Base-by-base conservation (phyloP, 2,329 filamentous ascomycete genomes). In the Fusarium acutatum region DNA sequence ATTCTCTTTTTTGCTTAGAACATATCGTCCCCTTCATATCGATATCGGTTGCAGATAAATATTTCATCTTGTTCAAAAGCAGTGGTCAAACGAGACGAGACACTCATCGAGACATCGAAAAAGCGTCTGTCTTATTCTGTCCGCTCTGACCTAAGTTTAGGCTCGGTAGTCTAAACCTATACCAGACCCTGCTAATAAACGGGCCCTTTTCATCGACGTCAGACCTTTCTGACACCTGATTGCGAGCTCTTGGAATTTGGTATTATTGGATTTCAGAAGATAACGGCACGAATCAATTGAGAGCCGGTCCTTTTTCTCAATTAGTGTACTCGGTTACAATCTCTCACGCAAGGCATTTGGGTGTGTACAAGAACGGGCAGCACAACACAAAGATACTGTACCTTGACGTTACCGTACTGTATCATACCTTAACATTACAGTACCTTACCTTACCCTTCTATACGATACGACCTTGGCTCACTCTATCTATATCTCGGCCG, bases 401-500 rank as follows among this genome's bases (percentile, higher is more conserved):
- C 57, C 4, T 49, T 28, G 30, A 56, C 17, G 28, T 30, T 59
- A 6, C 41, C 38, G 20, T 61, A 41, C 60, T 37, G 49, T 47
- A 65, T 57, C 24, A n/a, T 37, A 37, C n/a, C 32, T 30, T 7
- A 40, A 1, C 28, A 12, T 20, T 47, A 46, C 20, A 12, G 11
- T 49, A 49, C 28, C 22, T 49, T 49, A n/a, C 46, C 28, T 52
- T 37, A 28, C 49, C 38, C 44, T 65, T 60, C 24, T 61, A 63
- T 64, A 40, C 44, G 41, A 64, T 65, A 41, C 46, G 49, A 68
- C 41, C 49, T 69, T 69, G 57, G 47, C 49, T 64, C 57, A 30
- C 38, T 57, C 60, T 69, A 69, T 57, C 57, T 73, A 64, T 74
- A 64, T 64, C 64, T 60, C 24, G 50, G 22, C 50, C 50, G 34